Percentiles rank a stretch among this genome's conserved stretches.
Conservation (phyloP, 108 stramenopile species). For the Mediolabrus comicus region DNA sequence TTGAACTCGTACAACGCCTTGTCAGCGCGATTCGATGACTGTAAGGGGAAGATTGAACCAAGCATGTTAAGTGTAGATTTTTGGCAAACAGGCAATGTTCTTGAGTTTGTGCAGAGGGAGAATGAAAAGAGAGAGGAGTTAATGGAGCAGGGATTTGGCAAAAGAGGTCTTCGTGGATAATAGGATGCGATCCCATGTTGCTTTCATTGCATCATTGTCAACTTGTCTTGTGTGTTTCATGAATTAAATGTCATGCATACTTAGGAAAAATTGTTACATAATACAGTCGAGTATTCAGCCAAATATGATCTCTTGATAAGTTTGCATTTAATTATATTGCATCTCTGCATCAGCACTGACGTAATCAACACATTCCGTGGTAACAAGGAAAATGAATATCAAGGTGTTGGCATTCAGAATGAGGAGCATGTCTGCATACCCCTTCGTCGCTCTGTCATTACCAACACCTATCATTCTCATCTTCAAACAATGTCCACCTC, state of each 20-base stretch:
- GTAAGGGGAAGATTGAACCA: constrained; percentile 28
- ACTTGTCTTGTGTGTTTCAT: too few relatives aligned
- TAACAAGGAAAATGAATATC: background rate
- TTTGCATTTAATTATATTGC: too few relatives aligned
- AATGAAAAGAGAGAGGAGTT: constrained; percentile 36
- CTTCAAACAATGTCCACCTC: background rate
- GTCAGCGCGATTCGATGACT: constrained; percentile 40
- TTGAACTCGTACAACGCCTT: constrained; percentile 40
- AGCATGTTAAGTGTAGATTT: constrained; percentile 62
- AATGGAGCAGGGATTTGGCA: background rate
- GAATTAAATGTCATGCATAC: too few relatives aligned
- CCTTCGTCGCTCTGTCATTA: too few relatives aligned
- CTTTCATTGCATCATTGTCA: too few relatives aligned
- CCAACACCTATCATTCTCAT: background rate
- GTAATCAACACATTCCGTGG: background rate
- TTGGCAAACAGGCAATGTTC: constrained; percentile 57
- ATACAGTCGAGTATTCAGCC: too few relatives aligned
- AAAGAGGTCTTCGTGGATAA: background rate
- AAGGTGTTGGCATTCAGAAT: constrained; percentile 1
- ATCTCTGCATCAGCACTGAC: background rate
- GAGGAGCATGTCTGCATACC: too few relatives aligned
- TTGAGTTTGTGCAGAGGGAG: constrained; percentile 47
- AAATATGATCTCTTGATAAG: too few relatives aligned
- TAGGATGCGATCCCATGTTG: too few relatives aligned
- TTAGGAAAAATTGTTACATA: too few relatives aligned